Base-by-base conservation (phyloP, 2,329 filamentous ascomycete species). In the Aureobasidium sp. region DNA sequence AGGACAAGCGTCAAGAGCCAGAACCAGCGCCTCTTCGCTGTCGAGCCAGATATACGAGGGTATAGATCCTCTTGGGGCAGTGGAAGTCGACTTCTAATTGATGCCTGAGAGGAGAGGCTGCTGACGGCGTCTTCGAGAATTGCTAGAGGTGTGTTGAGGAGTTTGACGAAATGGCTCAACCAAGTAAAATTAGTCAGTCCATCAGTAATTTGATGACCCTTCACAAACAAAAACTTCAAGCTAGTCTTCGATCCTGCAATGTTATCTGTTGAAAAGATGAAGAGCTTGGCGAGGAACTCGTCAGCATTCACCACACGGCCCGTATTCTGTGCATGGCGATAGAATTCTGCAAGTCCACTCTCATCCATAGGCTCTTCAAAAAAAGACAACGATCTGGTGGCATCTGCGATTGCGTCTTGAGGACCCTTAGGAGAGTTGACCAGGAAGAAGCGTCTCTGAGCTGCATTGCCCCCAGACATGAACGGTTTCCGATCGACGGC, bases 41-140 rank as follows among this genome's bases (percentile, higher is more conserved):
- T 60, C 25, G 65, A 75, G 36, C 76, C 76, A 1, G 67, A 48
- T 0, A 78, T 70, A 0, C 64, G 66, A 1, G 77, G 77, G 53
- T 80, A 80, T 0, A 79, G 64, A 22, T 78, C 76, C 69, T 80
- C 78, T 68, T 80, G 78, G 1, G 78, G 76, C 1, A 71, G 69
- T 3, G 77, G 77, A 0, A 80, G 68, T 20, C 68, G 68, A 6
- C 45, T 49, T n/a, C 55, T 55, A 5, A 79, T 67, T 15, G 62
- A 61, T 7, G 64, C 29, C 7, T 67, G 66, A 3, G 61, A 34
- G 3, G 70, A 64, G 3, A 67, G 57, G 1, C 57, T 27, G 11
- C 31, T 48, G 14, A 76, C 65, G 11, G 65, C 62, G 14, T 62
- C 41, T 34, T 67, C 64, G 0, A 76, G 66, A 5, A 65, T 64